A percentile compares a stretch with the other conserved stretches of the same genome.
Conservation (phyloP, 768 basidiomycete species). For the Serendipita indica region DNA sequence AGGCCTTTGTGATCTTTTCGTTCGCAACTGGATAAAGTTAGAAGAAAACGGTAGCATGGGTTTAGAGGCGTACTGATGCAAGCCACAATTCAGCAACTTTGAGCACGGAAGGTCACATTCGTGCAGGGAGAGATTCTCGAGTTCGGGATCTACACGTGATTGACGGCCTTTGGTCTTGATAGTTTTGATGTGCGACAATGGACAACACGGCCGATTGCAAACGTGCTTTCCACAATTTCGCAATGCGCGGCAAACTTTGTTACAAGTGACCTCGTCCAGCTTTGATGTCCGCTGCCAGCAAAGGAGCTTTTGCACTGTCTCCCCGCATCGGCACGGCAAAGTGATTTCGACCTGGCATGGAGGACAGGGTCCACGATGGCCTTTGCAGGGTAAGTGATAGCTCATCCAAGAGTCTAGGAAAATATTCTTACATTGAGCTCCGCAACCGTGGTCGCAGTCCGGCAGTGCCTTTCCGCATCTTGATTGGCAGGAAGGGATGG, state of each 20-base stretch:
- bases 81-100: slow-evolving; percentile 56
- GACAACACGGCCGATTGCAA: slow-evolving; percentile 77
- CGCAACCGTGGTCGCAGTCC: slow-evolving; percentile 63
- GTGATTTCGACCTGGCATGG: slow-evolving; percentile 59
- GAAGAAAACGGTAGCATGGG: neutral
- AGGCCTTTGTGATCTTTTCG: slow-evolving; percentile 65
- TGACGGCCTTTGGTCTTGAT: slow-evolving; percentile 31
- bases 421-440: slow-evolving; percentile 31
- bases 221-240: slow-evolving; percentile 78
- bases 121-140: slow-evolving; percentile 52
- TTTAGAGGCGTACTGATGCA: slow-evolving; percentile 30
- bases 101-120: slow-evolving; percentile 73
- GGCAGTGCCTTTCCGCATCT: slow-evolving; percentile 48
- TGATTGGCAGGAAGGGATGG: slow-evolving; percentile 65
- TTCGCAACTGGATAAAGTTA: slow-evolving; percentile 34
- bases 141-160: slow-evolving; percentile 14
- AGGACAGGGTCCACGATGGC: slow-evolving; percentile 62
- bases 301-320: slow-evolving; percentile 36
- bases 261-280: slow-evolving; percentile 55
- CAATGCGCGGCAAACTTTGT: slow-evolving; percentile 59
- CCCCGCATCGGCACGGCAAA: slow-evolving; percentile 77
- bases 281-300: slow-evolving; percentile 35
- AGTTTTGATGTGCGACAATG: slow-evolving; percentile 52
- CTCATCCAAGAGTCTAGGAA: neutral
- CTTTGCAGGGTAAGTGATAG: slow-evolving; percentile 4